These are phyloP conservation scores for Coprinellus aureogranulatus DNA, from an alignment of 768 basidiomycete genomes.

Conservation along the genomic window DNA sequence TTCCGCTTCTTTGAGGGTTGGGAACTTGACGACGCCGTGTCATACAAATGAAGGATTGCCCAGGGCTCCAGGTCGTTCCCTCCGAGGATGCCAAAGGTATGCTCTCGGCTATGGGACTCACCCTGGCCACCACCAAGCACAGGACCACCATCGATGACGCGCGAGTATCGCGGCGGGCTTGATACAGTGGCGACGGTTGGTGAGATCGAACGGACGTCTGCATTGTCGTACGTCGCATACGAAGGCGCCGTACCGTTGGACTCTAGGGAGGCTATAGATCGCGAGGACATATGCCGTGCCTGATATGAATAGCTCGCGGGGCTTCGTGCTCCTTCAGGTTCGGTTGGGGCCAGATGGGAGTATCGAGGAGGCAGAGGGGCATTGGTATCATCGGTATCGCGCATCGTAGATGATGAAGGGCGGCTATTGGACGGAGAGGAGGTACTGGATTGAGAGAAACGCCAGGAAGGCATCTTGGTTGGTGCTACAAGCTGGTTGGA, in stretches of 20 bases:
- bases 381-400: too few relatives aligned
- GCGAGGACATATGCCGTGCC: too few relatives aligned
- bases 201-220: background rate
- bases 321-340: too few relatives aligned
- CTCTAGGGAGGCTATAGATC: background rate
- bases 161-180: background rate
- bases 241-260: background rate
- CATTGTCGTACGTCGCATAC: background rate
- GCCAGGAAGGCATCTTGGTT: background rate
- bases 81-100: background rate
- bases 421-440: too few relatives aligned
- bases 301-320: too few relatives aligned
- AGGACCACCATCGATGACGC: background rate
- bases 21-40: background rate
- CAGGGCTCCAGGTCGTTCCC: background rate
- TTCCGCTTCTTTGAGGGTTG: background rate
- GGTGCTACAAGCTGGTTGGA: background rate
- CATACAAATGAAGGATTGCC: constrained; percentile 2
- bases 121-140: background rate
- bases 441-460: too few relatives aligned
- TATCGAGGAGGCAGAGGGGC: too few relatives aligned
- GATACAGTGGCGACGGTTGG: background rate
- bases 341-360: too few relatives aligned
- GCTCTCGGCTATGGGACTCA: background rate
- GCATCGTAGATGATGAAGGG: too few relatives aligned